A percentile compares a stretch with the other conserved stretches of the same genome.
phyloP scores from a whole-genome alignment of 2,329 filamentous ascomycete genomes.

The Pyrenophora seminiperda region DNA sequence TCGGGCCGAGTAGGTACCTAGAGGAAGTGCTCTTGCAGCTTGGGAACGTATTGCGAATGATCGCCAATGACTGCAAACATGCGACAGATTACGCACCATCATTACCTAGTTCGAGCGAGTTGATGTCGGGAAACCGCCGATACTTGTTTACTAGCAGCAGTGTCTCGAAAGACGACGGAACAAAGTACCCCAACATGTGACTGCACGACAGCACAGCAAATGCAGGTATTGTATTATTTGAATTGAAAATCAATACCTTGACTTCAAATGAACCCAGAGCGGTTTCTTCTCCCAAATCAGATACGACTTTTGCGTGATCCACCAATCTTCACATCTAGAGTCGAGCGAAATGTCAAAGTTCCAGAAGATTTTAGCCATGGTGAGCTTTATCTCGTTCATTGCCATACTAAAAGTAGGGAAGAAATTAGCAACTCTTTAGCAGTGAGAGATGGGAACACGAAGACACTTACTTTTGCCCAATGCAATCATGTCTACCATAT shows the following conservation, averaged over 20 bases:
- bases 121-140: background rate
- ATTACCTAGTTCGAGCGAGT: background rate
- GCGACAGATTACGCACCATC: background rate
- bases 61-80: background rate
- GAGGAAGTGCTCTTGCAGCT: background rate
- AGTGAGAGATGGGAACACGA: background rate
- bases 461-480: constrained; percentile 3
- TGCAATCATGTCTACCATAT: constrained; percentile 7
- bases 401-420: background rate
- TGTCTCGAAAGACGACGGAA: no score
- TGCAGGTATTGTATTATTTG: background rate
- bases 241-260: background rate
- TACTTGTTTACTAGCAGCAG: no score
- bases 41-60: constrained; percentile 5
- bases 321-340: constrained; percentile 1
- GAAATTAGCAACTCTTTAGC: background rate
- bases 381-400: constrained; percentile 5
- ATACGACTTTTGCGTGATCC: constrained; percentile 5
- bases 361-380: constrained; percentile 5
- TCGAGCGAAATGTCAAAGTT: constrained; percentile 1
- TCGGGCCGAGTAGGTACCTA: constrained; percentile 5
- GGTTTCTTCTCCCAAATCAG: constrained; percentile 8
- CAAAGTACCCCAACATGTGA: no score
- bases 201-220: background rate
- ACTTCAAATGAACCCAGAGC: constrained; percentile 1